A percentile compares a stretch with the other conserved stretches of the same genome.
These are phyloP conservation scores for Trematosphaeria pertusa DNA, from an alignment of 2,329 filamentous ascomycete genomes.

Conservation along the genomic window DNA sequence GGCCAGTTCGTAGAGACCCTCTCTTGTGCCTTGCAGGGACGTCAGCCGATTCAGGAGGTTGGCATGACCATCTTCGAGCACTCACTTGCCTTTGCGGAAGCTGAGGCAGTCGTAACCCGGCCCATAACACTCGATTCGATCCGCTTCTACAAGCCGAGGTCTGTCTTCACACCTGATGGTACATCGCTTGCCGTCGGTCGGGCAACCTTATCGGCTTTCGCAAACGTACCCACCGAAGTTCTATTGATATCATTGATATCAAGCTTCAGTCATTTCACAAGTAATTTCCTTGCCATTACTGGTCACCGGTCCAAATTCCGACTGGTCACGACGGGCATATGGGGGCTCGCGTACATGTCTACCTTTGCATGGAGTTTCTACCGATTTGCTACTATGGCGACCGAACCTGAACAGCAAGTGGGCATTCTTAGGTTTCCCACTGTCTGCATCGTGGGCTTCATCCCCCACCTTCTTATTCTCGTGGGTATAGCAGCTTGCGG, in stretches of 20 bases:
- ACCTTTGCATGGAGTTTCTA: conserved; percentile 79
- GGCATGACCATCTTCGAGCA: conserved; percentile 98
- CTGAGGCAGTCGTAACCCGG: conserved; percentile 84
- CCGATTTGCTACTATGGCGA: conserved; percentile 46
- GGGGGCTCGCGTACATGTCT: conserved; percentile 88
- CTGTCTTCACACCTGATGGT: conserved; percentile 53
- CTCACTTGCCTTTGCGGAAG: conserved; percentile 93
- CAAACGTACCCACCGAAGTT: conserved; percentile 90
- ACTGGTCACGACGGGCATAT: conserved; percentile 86
- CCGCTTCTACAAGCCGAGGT: conserved; percentile 49
- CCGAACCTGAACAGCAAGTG: conserved; percentile 57
- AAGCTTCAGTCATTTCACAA: conserved; percentile 84
- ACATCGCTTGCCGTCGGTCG: conserved; percentile 47
- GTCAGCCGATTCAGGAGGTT: conserved; percentile 80
- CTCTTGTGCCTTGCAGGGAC: conserved; percentile 85
- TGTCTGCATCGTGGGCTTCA: conserved; percentile 92
- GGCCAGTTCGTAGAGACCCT: conserved; percentile 91
- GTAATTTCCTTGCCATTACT: conserved; percentile 80
- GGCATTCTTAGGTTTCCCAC: conserved; percentile 88
- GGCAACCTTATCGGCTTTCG: conserved; percentile 74
- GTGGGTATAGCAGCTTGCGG: conserved; percentile 78
- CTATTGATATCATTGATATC: conserved; percentile 88
- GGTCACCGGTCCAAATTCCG: conserved; percentile 80
- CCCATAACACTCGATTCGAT: conserved; percentile 77
- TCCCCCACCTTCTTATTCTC: conserved; percentile 90